Evolutionary conservation across 768 basidiomycete genomes (phyloP), one percentile per base, ranked within the genome.

Genomic region (Kwoniella bestiolae): DNA sequence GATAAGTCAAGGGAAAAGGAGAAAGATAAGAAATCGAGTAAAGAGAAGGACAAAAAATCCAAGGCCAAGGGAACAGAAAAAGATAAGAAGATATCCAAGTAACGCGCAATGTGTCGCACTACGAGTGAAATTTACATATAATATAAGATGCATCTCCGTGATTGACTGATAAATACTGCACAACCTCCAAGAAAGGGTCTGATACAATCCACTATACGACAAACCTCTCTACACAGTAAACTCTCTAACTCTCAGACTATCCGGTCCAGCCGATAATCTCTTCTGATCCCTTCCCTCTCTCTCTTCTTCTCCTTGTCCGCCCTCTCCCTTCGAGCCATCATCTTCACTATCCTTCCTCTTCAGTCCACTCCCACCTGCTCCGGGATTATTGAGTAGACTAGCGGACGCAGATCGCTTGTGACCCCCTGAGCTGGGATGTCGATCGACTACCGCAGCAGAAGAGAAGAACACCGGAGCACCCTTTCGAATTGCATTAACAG

Each of bases 391-490:
- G 14, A 21, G 32, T n/a, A 60, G 35, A 18, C 61, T 52, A 26
- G 47, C 44, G 11, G 67, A 65, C 25, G 50, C 47, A 6, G 57
- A 56, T 50, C 63, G 26, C 12, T 32, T 41, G 16, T 59, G 58
- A 9, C 46, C 32, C 11, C 41, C 53, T 9, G 31, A 12, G 6
- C 56, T 50, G 14, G 14, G 18, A 21, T 60, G 65, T 29, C 60
- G 41, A 16, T 66, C 60, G 4, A 49, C 41, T 21, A 51, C 62
- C 16, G 49, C 62, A 12, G 68, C 47, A 26, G 76, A 69, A 25
- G 61, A 66, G 66, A 77, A 77, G 63, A 77, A 77, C 5, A 70
- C 70, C 5, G 71, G 69, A 46, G 56, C 67, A 23, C 76, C 76
- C 9, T 71, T 55, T 52, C 76, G 34, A 46, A 75, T 60, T n/a